Conservation (phyloP, 441 rosid species). For the Isatis lusitanica region DNA sequence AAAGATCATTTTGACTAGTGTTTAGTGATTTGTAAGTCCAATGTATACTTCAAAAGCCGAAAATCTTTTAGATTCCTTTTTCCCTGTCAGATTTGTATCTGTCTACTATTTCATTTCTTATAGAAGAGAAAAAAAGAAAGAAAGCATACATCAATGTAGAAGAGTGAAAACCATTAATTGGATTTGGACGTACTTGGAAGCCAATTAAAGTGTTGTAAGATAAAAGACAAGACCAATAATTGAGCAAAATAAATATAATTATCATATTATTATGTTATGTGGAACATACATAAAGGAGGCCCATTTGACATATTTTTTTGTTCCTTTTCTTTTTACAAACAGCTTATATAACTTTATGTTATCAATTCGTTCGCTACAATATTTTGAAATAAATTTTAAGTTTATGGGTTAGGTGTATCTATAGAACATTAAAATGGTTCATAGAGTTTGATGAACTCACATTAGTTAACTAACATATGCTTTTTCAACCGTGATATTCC, state of each 20-base stretch:
- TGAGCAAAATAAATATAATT: constrained; percentile 5
- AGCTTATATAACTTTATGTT: background rate
- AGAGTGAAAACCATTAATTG: constrained; percentile 1
- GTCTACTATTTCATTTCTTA: background rate
- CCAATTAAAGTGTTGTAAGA: constrained; percentile 34
- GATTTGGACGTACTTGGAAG: constrained; percentile 19
- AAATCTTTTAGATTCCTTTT: background rate
- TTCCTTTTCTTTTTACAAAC: background rate
- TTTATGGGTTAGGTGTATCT: background rate
- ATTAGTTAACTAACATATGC: background rate
- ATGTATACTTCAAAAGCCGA: background rate
- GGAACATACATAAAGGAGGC: constrained; percentile 21
- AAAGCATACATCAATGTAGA: background rate
- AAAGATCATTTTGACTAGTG: background rate
- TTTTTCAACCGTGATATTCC: background rate
- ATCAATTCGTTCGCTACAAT: background rate
- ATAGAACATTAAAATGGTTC: background rate
- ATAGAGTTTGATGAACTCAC: background rate
- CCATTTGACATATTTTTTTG: constrained; percentile 17
- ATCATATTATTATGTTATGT: constrained; percentile 17
- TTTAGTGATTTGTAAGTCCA: background rate
- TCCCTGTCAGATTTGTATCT: background rate
- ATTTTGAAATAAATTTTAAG: background rate
- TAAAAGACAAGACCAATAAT: constrained; percentile 34
- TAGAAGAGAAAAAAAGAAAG: background rate